Base-by-base conservation (phyloP, 2,329 filamentous ascomycete species). In the Spiromastix sp. region DNA sequence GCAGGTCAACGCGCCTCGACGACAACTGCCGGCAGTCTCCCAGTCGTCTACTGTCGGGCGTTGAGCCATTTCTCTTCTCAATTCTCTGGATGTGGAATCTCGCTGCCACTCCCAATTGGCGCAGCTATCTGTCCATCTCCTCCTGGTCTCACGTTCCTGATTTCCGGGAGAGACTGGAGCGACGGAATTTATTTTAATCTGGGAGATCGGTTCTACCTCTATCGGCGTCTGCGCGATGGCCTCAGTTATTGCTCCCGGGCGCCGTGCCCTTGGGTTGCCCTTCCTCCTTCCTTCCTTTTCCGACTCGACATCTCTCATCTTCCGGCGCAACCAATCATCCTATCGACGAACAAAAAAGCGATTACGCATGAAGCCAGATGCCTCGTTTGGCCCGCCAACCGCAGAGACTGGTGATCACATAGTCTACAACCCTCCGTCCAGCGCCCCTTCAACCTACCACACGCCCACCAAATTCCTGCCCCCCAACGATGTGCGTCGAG, bases 381-480 rank as follows among this genome's bases (percentile, higher is more conserved):
- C 61, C 9, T 67, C 65, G n/a, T 71, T 71, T 46, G 57, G 56
- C 11, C 48, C 55, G 10, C 44, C 48, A 7, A 55, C 63, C 4
- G 48, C 48, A 13, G 54, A 60, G 41, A 42, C 48, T 13, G 58
- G 60, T 41, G 67, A 73, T 39, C 68, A 72, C 48, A 75, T 78
- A 51, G 67, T 81, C 52, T 75, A 74, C 66, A 81, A 81, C 46
- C 77, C 77, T 22, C 77, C 77, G 1, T 74, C 75, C 5, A 72
- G 73, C 18, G 68, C 72, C 5, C 76, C 77, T 5, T 75, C 67
- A 41, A 68, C 75, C 16, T 77, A 75, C 49, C 72, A 78, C 51
- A 81, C 77, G 2, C 77, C 77, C 2, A 58, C 66, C 18, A 76
- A 77, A 44, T 81, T 81, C 52, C 64, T 81, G 5, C 77, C 77